These are phyloP conservation scores for Fusarium decemcellulare DNA, from an alignment of 2,329 filamentous ascomycete genomes.

Conservation along the genomic window DNA sequence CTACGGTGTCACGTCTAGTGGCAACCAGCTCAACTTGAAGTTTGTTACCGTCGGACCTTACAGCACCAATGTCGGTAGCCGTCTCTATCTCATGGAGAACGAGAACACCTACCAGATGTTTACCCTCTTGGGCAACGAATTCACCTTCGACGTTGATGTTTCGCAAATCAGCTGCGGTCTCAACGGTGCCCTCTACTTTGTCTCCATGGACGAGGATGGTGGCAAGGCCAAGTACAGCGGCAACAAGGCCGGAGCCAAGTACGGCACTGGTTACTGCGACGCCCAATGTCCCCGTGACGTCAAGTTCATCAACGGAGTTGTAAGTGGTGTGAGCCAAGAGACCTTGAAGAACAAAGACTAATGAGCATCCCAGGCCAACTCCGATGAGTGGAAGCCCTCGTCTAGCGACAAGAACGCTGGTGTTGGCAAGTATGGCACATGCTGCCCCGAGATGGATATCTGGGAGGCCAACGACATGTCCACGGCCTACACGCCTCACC, in stretches of 20 bases:
- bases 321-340: constrained; percentile 40
- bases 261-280: constrained; percentile 71
- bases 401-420: constrained; percentile 68
- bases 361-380: constrained; percentile 60
- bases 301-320: constrained; percentile 70
- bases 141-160: constrained; percentile 81
- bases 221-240: constrained; percentile 63
- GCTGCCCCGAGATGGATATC: constrained; percentile 75
- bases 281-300: constrained; percentile 67
- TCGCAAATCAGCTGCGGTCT: constrained; percentile 78
- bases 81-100: constrained; percentile 75
- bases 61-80: constrained; percentile 65
- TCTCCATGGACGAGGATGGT: constrained; percentile 72
- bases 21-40: constrained; percentile 66
- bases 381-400: constrained; percentile 66
- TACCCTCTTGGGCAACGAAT: constrained; percentile 76
- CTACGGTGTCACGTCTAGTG: constrained; percentile 68
- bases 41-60: constrained; percentile 68
- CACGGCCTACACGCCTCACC: constrained; percentile 76
- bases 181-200: constrained; percentile 80
- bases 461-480: constrained; percentile 78
- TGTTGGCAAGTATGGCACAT: constrained; percentile 65
- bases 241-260: constrained; percentile 70
- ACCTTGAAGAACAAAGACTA: constrained; percentile 41
- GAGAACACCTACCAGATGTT: constrained; percentile 76